These are phyloP conservation scores for Pyrenochaeta sp. DNA, from an alignment of 2,329 filamentous ascomycete genomes.

Conservation along the genomic window DNA sequence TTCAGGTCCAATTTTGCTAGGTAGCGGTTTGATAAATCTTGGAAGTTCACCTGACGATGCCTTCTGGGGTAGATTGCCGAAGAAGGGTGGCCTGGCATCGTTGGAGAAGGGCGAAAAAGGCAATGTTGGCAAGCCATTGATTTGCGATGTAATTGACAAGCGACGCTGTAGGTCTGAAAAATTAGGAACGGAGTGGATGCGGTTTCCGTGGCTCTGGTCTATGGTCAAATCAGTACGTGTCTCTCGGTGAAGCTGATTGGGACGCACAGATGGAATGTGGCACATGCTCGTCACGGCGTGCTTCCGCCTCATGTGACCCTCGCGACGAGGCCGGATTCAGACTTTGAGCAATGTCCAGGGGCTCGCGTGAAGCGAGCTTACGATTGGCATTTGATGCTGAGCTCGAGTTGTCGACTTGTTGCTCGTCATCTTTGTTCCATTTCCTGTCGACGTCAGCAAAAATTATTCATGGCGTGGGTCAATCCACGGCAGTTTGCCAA, in stretches of 20 bases:
- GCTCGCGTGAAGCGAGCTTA: slow-evolving; percentile 49
- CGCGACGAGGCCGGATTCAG: slow-evolving; percentile 39
- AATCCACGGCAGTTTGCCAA: slow-evolving; percentile 10
- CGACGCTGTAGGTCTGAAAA: slow-evolving; percentile 55
- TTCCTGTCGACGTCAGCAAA: slow-evolving; percentile 46
- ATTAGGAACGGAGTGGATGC: slow-evolving; percentile 44
- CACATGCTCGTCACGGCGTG: slow-evolving; percentile 64
- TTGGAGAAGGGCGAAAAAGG: slow-evolving; percentile 47
- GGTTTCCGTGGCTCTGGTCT: slow-evolving; percentile 59
- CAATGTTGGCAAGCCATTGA: slow-evolving; percentile 41
- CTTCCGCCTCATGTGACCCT: slow-evolving; percentile 54
- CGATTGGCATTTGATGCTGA: slow-evolving; percentile 37
- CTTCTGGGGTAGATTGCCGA: slow-evolving; percentile 59
- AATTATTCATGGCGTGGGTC: slow-evolving; percentile 7
- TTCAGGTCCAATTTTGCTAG: slow-evolving; percentile 76
- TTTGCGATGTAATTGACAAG: slow-evolving; percentile 51
- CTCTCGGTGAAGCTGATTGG: not conserved
- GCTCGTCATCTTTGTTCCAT: slow-evolving; percentile 53
- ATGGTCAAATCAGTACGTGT: slow-evolving; percentile 30
- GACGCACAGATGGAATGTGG: slow-evolving; percentile 70
- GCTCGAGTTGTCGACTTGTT: slow-evolving; percentile 25
- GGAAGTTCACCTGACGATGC: slow-evolving; percentile 58
- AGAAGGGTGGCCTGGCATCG: slow-evolving; percentile 42
- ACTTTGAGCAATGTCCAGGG: slow-evolving; percentile 43
- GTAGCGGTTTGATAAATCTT: slow-evolving; percentile 80